Evolutionary conservation across 2,329 filamentous ascomycete species (phyloP).

Genomic region (Daldinia eschscholtzii): DNA sequence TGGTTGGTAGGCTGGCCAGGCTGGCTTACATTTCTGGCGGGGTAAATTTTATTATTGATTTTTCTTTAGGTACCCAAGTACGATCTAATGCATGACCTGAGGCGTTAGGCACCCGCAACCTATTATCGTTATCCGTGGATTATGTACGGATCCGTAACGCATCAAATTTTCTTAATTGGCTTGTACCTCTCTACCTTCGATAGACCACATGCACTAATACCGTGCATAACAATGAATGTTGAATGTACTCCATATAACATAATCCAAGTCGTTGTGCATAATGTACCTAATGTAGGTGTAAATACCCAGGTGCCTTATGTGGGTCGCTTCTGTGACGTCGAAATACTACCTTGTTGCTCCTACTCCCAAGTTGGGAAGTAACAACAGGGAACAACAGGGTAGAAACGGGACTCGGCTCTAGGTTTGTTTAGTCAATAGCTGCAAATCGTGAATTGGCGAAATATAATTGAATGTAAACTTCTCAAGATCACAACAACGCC

Average conservation of each 20-base stretch:
- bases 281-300: background rate
- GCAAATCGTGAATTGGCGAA: background rate
- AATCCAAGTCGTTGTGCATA: background rate
- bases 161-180: constrained; percentile 1
- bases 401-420: background rate
- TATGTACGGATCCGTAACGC: constrained; percentile 27
- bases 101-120: constrained; percentile 12
- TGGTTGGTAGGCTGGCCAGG: background rate
- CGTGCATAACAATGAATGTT: background rate
- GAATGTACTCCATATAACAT: background rate
- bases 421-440: background rate
- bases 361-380: background rate
- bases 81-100: background rate
- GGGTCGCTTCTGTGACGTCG: constrained; percentile 28
- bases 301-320: constrained; percentile 1
- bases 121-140: constrained; percentile 27
- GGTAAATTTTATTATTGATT: constrained; percentile 34
- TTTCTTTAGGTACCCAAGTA: constrained; percentile 9
- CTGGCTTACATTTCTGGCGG: constrained; percentile 21
- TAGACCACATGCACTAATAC: background rate
- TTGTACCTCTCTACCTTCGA: background rate
- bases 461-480: background rate
- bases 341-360: constrained; percentile 7
- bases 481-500: background rate
- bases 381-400: background rate